These are phyloP conservation scores for Russula vinacea DNA, from an alignment of 768 basidiomycete genomes.

Conservation along the genomic window DNA sequence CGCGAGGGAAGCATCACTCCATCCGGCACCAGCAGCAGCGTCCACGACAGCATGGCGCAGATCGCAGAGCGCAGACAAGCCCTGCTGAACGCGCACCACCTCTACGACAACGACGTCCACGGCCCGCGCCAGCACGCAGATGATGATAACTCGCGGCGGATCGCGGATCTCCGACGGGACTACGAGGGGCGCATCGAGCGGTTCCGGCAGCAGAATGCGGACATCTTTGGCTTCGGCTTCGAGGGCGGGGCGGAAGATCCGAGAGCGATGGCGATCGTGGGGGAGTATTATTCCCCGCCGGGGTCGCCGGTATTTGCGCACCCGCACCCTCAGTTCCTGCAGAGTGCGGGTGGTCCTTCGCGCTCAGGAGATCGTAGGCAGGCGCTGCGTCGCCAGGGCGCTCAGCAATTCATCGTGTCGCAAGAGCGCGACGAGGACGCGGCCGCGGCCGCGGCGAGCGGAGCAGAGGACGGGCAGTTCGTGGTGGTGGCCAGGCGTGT, in stretches of 20 bases:
- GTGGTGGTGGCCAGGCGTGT: slow-evolving; percentile 9
- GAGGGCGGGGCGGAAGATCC: no score
- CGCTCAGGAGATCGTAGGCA: neutral
- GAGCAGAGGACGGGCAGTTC: neutral
- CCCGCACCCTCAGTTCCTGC: neutral
- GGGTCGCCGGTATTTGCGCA: neutral
- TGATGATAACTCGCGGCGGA: neutral
- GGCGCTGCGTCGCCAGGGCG: neutral
- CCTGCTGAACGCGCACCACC: neutral
- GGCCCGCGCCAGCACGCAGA: neutral
- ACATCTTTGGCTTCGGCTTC: neutral
- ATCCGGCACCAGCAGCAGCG: neutral
- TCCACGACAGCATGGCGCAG: slow-evolving; percentile 10
- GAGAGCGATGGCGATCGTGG: neutral
- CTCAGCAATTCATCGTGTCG: neutral
- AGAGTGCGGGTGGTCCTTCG: neutral
- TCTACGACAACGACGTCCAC: neutral
- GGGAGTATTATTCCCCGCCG: neutral
- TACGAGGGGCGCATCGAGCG: neutral
- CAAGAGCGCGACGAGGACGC: neutral
- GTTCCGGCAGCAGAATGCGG: neutral
- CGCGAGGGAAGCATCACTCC: slow-evolving; percentile 3
- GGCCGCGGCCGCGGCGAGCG: no score
- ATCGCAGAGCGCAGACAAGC: slow-evolving; percentile 3
- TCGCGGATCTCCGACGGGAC: neutral